Evolutionary conservation across 2,329 filamentous ascomycete genomes (phyloP).

Genomic region (Periconia digitata): DNA sequence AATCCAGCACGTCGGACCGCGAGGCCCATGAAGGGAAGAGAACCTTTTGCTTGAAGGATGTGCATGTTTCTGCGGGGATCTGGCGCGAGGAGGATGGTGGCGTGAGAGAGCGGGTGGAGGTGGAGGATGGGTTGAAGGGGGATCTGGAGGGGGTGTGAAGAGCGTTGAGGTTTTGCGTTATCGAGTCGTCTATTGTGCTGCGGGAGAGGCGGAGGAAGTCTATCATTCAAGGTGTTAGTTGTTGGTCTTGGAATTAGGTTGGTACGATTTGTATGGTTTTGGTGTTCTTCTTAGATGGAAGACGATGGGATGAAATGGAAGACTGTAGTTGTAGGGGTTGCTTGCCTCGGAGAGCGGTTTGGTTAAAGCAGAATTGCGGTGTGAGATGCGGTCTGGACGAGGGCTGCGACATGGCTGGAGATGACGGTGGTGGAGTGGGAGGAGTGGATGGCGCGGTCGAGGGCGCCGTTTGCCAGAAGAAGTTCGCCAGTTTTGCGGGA

Average conservation of each 20-base stretch:
- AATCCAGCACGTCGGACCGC: slow-evolving; percentile 79
- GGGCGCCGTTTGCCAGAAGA: slow-evolving; percentile 33
- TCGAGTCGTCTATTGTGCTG: slow-evolving; percentile 85
- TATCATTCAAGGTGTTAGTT: slow-evolving; percentile 48
- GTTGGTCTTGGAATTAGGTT: no score
- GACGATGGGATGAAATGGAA: no score
- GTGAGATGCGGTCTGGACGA: slow-evolving; percentile 46
- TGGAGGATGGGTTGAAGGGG: slow-evolving; percentile 80
- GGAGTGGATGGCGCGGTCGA: slow-evolving; percentile 11
- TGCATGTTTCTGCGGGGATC: slow-evolving; percentile 66
- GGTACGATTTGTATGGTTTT: no score
- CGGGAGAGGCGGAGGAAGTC: slow-evolving; percentile 91
- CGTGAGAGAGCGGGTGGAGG: slow-evolving; percentile 61
- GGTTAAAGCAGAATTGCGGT: slow-evolving; percentile 56
- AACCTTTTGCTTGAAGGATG: slow-evolving; percentile 71
- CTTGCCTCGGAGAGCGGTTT: slow-evolving; percentile 52
- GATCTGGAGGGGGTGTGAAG: slow-evolving; percentile 70
- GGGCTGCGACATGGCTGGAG: slow-evolving; percentile 44
- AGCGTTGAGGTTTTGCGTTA: slow-evolving; percentile 89
- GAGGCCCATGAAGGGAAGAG: slow-evolving; percentile 88
- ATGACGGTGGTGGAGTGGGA: slow-evolving; percentile 10
- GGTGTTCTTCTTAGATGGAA: no score
- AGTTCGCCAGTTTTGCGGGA: slow-evolving; percentile 27
- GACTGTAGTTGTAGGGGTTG: no score
- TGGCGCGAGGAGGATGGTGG: slow-evolving; percentile 49